Evolutionary conservation across 2,329 filamentous ascomycete genomes (phyloP).

Genomic region (Pseudomassariella vexata): DNA sequence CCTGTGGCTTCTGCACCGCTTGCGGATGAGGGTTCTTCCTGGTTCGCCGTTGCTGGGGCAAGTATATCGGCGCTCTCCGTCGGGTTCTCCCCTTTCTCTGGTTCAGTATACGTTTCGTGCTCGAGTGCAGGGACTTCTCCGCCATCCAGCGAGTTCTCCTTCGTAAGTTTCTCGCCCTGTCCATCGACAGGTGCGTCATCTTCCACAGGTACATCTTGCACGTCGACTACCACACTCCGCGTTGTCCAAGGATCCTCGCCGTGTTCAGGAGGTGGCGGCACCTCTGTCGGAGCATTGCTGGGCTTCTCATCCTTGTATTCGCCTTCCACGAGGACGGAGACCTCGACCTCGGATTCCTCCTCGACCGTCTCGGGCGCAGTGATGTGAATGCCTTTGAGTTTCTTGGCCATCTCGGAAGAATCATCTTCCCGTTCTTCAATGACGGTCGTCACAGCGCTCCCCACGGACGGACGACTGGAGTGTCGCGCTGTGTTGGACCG

Average conservation of each 20-base stretch:
- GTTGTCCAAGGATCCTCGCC: too few relatives aligned
- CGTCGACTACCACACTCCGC: slow-evolving; percentile 1
- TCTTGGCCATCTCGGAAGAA: slow-evolving; percentile 37
- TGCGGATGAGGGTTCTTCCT: slow-evolving; percentile 1
- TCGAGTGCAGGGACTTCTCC: slow-evolving; percentile 13
- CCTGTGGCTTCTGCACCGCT: slow-evolving; percentile 4
- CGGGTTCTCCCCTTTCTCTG: slow-evolving; percentile 15
- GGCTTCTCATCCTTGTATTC: slow-evolving; percentile 23
- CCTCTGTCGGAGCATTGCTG: too few relatives aligned
- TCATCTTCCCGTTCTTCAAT: slow-evolving; percentile 79
- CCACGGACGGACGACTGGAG: slow-evolving; percentile 73
- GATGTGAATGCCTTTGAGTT: slow-evolving; percentile 41
- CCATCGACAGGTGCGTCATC: slow-evolving; percentile 12
- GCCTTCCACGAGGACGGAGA: slow-evolving; percentile 35
- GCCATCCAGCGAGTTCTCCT: slow-evolving; percentile 12
- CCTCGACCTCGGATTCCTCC: slow-evolving; percentile 31
- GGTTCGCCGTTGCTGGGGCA: background rate
- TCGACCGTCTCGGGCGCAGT: slow-evolving; percentile 55
- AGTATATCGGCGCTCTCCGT: slow-evolving; percentile 8
- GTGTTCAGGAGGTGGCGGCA: slow-evolving; percentile 12
- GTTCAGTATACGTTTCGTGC: slow-evolving; percentile 16
- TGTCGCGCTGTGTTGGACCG: slow-evolving; percentile 76
- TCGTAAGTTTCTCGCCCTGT: slow-evolving; percentile 9
- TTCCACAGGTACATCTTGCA: slow-evolving; percentile 9
- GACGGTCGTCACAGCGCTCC: slow-evolving; percentile 74